Conservation (phyloP, 1,139 yeast genomes). For the Tardiomyces blankii region DNA sequence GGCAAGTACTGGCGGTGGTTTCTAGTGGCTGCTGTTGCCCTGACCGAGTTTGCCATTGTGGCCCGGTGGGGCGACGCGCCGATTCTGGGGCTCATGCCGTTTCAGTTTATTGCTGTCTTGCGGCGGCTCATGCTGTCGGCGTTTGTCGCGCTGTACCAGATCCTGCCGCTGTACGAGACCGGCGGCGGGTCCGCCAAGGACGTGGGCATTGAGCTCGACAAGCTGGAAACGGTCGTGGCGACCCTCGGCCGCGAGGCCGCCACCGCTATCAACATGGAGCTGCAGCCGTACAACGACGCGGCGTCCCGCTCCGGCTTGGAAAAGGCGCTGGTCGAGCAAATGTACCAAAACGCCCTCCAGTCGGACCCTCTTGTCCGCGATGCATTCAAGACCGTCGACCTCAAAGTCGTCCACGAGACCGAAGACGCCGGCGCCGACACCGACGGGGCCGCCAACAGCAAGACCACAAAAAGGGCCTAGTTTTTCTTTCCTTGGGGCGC, state of each 20-base stretch:
- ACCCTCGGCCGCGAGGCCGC: slow-evolving; percentile 5
- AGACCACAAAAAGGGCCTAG: too few species aligned
- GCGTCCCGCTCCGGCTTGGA: slow-evolving; percentile 4
- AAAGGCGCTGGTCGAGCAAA: not conserved
- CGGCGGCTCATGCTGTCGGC: slow-evolving; percentile 7
- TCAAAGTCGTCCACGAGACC: too few species aligned
- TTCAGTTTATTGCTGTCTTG: slow-evolving; percentile 12
- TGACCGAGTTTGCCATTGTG: slow-evolving; percentile 14
- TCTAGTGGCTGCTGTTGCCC: slow-evolving; percentile 10
- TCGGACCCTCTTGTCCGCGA: not conserved
- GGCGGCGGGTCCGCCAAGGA: slow-evolving; percentile 1
- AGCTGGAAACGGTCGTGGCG: slow-evolving; percentile 4
- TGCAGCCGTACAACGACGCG: slow-evolving; percentile 11
- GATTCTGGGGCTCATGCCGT: slow-evolving; percentile 9
- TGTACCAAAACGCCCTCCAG: not conserved
- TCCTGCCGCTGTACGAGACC: slow-evolving; percentile 8
- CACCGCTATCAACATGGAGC: slow-evolving; percentile 7
- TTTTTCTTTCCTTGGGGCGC: too few species aligned
- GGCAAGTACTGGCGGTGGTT: slow-evolving; percentile 19
- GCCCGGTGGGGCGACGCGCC: slow-evolving; percentile 12
- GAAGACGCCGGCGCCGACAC: too few species aligned
- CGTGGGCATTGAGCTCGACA: slow-evolving; percentile 2
- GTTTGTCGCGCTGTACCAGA: slow-evolving; percentile 9
- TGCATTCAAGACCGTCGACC: not conserved
- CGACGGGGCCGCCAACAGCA: too few species aligned